Conservation (phyloP, 768 basidiomycete genomes). For the Coprinopsis strossmayeri region DNA sequence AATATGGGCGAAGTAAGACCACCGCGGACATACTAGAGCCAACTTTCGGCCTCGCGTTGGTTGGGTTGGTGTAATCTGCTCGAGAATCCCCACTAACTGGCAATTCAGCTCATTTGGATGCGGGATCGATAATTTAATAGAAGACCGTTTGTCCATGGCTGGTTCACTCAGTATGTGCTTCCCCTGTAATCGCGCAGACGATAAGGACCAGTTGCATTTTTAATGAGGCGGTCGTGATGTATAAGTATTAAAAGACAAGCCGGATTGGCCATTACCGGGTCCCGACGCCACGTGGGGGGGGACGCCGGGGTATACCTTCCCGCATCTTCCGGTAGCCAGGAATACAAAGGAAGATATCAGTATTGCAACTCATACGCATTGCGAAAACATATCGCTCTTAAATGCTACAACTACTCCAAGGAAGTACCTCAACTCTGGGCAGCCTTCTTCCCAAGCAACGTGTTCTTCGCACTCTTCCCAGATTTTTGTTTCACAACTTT, state of each 20-base stretch:
- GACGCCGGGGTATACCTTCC: too few relatives aligned
- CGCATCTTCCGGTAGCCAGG: too few relatives aligned
- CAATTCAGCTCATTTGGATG: slow-evolving; percentile 37
- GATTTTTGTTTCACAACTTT: slow-evolving; percentile 28
- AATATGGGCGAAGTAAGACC: too few relatives aligned
- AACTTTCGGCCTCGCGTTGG: slow-evolving; percentile 54
- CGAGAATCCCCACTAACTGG: slow-evolving; percentile 51
- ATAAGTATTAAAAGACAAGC: too few relatives aligned
- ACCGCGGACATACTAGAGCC: slow-evolving; percentile 46
- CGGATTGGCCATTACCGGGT: too few relatives aligned
- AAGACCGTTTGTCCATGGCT: slow-evolving; percentile 24
- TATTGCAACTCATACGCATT: too few relatives aligned
- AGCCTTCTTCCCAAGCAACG: slow-evolving; percentile 47
- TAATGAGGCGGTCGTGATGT: too few relatives aligned
- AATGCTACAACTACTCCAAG: slow-evolving; percentile 1
- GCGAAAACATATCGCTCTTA: background rate
- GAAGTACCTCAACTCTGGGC: slow-evolving; percentile 22
- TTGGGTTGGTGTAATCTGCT: slow-evolving; percentile 46
- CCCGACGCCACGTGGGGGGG: too few relatives aligned
- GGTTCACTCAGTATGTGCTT: slow-evolving; percentile 4
- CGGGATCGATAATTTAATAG: slow-evolving; percentile 48
- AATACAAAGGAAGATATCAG: too few relatives aligned
- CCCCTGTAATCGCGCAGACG: too few relatives aligned
- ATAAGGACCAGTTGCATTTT: too few relatives aligned
- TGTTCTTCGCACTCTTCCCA: slow-evolving; percentile 48